phyloP scores from a whole-genome alignment of 805 yeast species.

The Nakazawaea ishiwadae region DNA sequence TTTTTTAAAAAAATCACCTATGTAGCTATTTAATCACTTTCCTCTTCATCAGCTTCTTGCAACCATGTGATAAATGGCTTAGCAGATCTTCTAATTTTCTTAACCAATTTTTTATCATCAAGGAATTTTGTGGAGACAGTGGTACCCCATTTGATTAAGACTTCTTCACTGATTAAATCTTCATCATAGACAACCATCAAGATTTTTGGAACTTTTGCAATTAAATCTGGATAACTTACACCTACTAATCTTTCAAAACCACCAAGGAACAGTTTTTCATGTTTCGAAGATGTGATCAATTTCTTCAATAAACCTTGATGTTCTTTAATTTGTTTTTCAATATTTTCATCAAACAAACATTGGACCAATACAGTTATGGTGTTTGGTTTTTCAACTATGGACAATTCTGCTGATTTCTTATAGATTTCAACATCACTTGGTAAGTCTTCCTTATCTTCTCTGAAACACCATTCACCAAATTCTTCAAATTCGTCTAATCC shows the following conservation, averaged over 20 bases:
- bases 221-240: conserved; percentile 63
- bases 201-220: conserved; percentile 74
- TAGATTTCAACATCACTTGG: conserved; percentile 88
- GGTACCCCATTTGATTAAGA: conserved; percentile 78
- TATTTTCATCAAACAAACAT: conserved; percentile 74
- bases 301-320: conserved; percentile 84
- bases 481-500: conserved; percentile 55
- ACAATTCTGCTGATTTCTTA: conserved; percentile 81
- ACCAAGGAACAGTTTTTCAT: conserved; percentile 87
- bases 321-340: conserved; percentile 63
- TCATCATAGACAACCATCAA: conserved; percentile 75
- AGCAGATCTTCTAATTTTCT: conserved; percentile 94
- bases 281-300: conserved; percentile 59
- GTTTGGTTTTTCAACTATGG: conserved; percentile 64
- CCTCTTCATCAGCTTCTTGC: conserved; percentile 85
- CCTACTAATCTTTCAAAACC: conserved; percentile 95
- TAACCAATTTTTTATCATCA: conserved; percentile 75
- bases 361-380: conserved; percentile 92
- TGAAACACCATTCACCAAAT: conserved; percentile 82
- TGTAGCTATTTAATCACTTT: conserved; percentile 23
- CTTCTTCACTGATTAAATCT: conserved; percentile 83
- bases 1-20: not conserved
- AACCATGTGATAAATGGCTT: conserved; percentile 95
- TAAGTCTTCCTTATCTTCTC: conserved; percentile 45
- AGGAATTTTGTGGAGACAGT: conserved; percentile 91